Conservation (phyloP, 2,329 filamentous ascomycete species). For the Zarea fungicola region DNA sequence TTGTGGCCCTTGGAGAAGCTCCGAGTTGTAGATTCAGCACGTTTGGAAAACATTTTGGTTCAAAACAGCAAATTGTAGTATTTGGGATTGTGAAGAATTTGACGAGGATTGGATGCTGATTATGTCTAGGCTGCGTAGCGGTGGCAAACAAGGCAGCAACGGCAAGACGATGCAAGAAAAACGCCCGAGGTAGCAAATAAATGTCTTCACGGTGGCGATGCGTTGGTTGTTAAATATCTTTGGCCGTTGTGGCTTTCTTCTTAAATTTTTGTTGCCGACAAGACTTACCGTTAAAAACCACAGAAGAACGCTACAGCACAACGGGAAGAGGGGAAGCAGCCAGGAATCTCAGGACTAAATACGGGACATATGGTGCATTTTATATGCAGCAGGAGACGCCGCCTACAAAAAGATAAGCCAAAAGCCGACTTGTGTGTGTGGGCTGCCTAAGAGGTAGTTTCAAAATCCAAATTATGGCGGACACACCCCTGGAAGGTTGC, state of each 20-base stretch:
- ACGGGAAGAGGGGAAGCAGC: neutral
- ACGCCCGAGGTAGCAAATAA: neutral
- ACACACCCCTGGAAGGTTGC: slow-evolving; percentile 8
- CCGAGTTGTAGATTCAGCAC: slow-evolving; percentile 40
- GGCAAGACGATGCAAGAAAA: neutral
- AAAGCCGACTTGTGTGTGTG: slow-evolving; percentile 1
- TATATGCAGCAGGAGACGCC: neutral
- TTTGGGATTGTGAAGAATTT: neutral
- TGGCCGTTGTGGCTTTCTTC: neutral
- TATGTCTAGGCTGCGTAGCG: neutral
- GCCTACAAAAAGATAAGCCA: neutral
- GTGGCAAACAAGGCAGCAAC: slow-evolving; percentile 2
- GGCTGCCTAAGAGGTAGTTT: neutral
- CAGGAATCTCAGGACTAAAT: neutral
- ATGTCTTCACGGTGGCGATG: neutral
- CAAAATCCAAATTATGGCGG: neutral
- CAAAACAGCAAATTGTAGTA: neutral
- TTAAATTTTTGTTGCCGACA: neutral
- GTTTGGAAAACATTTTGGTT: slow-evolving; percentile 43
- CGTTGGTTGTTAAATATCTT: neutral
- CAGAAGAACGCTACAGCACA: slow-evolving; percentile 1
- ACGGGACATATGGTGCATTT: neutral
- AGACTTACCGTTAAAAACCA: slow-evolving; percentile 6
- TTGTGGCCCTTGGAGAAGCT: slow-evolving; percentile 52
- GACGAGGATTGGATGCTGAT: neutral